Base-by-base conservation (phyloP, 768 basidiomycete species). In the Russula foetens region DNA sequence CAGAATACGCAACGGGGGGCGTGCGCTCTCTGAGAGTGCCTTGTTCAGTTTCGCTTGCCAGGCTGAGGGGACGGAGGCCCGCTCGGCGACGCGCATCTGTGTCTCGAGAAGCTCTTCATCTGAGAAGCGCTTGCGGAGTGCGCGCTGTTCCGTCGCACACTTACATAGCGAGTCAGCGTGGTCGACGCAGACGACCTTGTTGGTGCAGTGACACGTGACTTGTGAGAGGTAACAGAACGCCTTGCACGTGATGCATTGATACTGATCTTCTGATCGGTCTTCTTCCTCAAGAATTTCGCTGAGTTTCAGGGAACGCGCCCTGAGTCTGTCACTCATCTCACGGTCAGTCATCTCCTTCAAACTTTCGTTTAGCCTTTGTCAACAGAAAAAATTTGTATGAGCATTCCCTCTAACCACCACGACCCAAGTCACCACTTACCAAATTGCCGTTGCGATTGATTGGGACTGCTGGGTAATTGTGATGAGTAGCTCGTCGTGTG, bases 391-490 rank as follows among this genome's bases (percentile, higher is more conserved):
- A 46, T 41, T 52, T 53, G 50, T 19, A 51, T 52, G 48, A 60
- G 53, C 46, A 44, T 35, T 23, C 35, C 21, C 33, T n/a, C 33
- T 9, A 28, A 35, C 38, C 31, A 47, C 29, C 44, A 45, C 46
- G 43, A 63, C n/a, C n/a, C 58, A 63, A 71, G 49, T 35, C 12
- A 70, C 50, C 50, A 75, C 85, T 64, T 71, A 95, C 96, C 97
- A 98, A 68, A 90, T 77, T 3, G 96, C 91, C 38, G 94, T 96
- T 71, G 90, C 87, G 69, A 97, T 95, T 19, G 88, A 88, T 56
- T 87, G 83, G 3, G 93, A 94, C 72, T 96, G 92, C 68, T 92
- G 86, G n/a, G 91, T 93, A 70, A 98, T 95, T n/a, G 96, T 96
- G 70, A 98, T 83, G 65, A 99, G 81, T 26, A 98, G 81, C 74